Conservation (phyloP, 179 eudicot species). For the Vitellaria paradoxa region DNA sequence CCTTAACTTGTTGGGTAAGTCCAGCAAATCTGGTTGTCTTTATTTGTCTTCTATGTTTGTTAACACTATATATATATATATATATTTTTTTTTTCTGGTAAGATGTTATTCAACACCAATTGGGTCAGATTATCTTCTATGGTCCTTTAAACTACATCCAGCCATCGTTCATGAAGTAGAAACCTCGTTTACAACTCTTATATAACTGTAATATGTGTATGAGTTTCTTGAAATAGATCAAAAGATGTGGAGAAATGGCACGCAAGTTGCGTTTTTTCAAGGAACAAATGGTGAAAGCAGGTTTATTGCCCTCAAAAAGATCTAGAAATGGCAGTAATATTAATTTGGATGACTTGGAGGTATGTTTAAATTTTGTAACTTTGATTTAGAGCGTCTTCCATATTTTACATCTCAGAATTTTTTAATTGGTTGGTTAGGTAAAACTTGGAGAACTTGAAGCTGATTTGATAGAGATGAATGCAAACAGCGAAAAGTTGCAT, state of each 20-base stretch:
- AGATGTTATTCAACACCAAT: not conserved
- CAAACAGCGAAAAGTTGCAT: slow-evolving; percentile 68
- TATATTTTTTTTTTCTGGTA: too few species aligned
- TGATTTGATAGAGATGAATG: slow-evolving; percentile 74
- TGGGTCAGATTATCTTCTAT: not conserved
- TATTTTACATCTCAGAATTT: not conserved
- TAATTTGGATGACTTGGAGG: slow-evolving; percentile 73
- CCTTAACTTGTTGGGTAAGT: too few species aligned
- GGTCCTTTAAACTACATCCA: not conserved
- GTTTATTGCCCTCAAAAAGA: slow-evolving; percentile 46
- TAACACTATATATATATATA: too few species aligned
- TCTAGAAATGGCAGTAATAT: slow-evolving; percentile 29
- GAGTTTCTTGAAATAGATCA: slow-evolving; percentile 41
- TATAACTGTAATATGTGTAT: not conserved
- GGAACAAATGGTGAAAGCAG: slow-evolving; percentile 69
- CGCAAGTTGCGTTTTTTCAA: slow-evolving; percentile 66
- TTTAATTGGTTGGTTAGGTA: slow-evolving; percentile 28
- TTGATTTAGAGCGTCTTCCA: slow-evolving; percentile 9
- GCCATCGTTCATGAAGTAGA: not conserved
- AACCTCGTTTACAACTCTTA: not conserved
- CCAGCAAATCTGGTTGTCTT: too few species aligned
- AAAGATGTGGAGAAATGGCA: slow-evolving; percentile 86
- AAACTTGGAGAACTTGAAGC: slow-evolving; percentile 74
- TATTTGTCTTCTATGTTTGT: too few species aligned
- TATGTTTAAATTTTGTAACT: slow-evolving; percentile 19